Evolutionary conservation across 2,329 filamentous ascomycete genomes (phyloP), one percentile per base, ranked within the genome.

Genomic region (Sclerotinia nivalis): DNA sequence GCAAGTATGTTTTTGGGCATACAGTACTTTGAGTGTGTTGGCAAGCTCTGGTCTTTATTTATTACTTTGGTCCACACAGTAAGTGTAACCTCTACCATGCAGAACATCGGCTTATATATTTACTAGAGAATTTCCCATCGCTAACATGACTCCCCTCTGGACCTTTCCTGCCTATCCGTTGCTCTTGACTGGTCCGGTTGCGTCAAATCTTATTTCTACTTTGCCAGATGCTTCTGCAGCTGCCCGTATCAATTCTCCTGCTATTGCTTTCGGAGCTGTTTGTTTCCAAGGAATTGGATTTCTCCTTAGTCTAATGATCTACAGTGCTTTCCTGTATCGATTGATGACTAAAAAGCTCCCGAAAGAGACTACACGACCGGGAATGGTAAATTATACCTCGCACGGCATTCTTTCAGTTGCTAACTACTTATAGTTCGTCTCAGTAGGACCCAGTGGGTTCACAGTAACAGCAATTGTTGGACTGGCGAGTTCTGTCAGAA

Each of bases 311-410:
- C 85, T 95, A 70, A 94, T 94, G 89, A 91, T 96, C 37, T 93
- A 93, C 72, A 88, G 91, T 1, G 91, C 93, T 64, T 96, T 94
- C 77, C 87, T 96, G 64, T 96, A 96, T 78, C 88, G 93, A 43
- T 84, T 96, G 40, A 96, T 96, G 92, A 95, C 92, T 0, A 91
- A 95, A 76, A 96, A 96, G 76, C 83, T 96, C 0, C 93, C 93
- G 0, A 85, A 87, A 68, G 92, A 95, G 76, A 88, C 86, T 55
- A 85, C 93, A 28, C 87, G 92, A 15, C 93, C 93, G 0, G 92
- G 91, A 75, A 93, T 96, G 70, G 83, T 84, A 75, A 72, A 80
- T 31, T 47, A 49, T 13, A 12, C 18, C 4, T 31, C 25, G 9
- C 5, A 20, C 1, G 28, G n/a, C 9, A 40, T 34, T 52, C 1